Conservation (phyloP, 345 rosid species). For the Ceriops decandra region DNA sequence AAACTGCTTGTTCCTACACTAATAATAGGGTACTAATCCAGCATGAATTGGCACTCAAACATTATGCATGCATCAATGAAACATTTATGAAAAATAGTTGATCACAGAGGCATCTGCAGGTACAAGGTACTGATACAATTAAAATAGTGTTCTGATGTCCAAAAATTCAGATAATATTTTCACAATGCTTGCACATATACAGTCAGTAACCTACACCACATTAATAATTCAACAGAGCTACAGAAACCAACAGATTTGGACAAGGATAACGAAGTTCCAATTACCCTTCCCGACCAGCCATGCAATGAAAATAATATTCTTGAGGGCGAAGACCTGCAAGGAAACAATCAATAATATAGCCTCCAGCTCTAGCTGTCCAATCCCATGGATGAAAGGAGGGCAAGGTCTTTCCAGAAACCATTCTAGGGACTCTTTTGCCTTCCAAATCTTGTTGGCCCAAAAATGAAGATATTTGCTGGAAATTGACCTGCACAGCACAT, state of each 20-base stretch:
- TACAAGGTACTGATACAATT: no score
- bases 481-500: constrained; percentile 72
- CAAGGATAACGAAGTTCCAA: constrained; percentile 6
- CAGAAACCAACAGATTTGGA: background rate
- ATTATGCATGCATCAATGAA: no score
- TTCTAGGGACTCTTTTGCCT: constrained; percentile 95
- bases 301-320: constrained; percentile 98
- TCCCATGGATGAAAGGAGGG: constrained; percentile 98
- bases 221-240: background rate
- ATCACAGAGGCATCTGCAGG: no score
- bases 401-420: constrained; percentile 98
- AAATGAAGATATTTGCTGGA: constrained; percentile 95
- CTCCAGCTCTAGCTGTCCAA: constrained; percentile 97
- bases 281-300: constrained; percentile 99
- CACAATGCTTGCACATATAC: background rate
- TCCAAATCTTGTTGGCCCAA: constrained; percentile 98
- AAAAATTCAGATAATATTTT: no score
- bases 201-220: background rate
- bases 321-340: constrained; percentile 99
- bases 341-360: constrained; percentile 90
- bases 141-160: no score
- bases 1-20: no score
- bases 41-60: no score
- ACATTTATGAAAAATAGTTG: no score
- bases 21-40: no score